Evolutionary conservation across 805 yeast species (phyloP).

Genomic region (Pichia insulana): DNA sequence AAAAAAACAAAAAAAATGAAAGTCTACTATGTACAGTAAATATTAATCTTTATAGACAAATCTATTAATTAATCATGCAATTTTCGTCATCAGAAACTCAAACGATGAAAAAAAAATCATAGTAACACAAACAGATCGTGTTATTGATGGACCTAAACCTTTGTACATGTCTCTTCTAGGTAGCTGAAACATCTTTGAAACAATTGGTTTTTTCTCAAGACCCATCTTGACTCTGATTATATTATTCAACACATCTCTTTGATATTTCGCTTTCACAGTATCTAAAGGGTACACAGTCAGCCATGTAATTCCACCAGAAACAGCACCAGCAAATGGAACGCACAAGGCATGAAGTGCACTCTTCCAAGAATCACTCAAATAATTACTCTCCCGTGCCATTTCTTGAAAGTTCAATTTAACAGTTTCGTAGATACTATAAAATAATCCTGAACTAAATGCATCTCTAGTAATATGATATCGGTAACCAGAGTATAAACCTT

Average conservation of each 20-base stretch:
- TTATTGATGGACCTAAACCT: conserved; percentile 68
- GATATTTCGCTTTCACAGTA: conserved; percentile 68
- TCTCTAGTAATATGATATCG: conserved; percentile 62
- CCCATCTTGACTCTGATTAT: conserved; percentile 48
- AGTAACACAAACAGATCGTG: conserved; percentile 64
- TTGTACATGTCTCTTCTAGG: conserved; percentile 53
- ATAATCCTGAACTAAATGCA: conserved; percentile 60
- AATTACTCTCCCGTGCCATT: conserved; percentile 2
- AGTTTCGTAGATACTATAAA: conserved; percentile 69
- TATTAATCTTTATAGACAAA: background rate
- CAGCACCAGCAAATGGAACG: conserved; percentile 66
- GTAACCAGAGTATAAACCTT: conserved; percentile 67
- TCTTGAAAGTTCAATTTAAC: conserved; percentile 38
- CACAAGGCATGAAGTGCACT: conserved; percentile 31
- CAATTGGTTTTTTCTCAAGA: conserved; percentile 32
- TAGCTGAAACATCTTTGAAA: conserved; percentile 27
- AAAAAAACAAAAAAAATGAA: conserved; percentile 23
- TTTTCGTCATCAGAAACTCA: conserved; percentile 56
- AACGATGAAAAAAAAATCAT: conserved; percentile 67
- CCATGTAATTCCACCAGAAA: conserved; percentile 74
- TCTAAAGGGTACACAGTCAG: conserved; percentile 69
- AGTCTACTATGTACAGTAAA: background rate
- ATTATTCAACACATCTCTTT: conserved; percentile 63
- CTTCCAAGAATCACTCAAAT: conserved; percentile 2
- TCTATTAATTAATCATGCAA: conserved; percentile 33